These are phyloP conservation scores for Mortierella sp. DNA, from an alignment of 371 early-diverging fungal genomes.

Conservation along the genomic window DNA sequence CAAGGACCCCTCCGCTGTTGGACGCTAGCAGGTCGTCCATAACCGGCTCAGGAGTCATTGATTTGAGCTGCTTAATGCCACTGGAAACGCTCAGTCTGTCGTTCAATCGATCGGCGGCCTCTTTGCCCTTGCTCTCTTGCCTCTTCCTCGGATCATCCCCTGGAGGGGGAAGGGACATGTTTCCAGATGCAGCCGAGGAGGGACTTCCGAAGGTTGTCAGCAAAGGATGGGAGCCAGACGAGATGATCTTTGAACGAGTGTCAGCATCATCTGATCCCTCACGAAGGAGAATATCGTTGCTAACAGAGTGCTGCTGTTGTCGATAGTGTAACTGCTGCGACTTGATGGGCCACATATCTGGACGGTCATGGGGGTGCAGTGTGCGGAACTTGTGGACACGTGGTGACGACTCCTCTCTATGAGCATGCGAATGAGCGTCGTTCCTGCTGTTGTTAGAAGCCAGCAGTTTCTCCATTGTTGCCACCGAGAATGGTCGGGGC, in stretches of 20 bases:
- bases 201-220: conserved; percentile 12
- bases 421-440: not conserved
- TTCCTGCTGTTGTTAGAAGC: not conserved
- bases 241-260: conserved; percentile 1
- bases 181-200: not conserved
- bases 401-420: conserved; percentile 1
- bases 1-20: conserved; percentile 5
- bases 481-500: conserved; percentile 36
- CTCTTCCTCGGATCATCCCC: not conserved
- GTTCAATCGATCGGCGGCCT: conserved; percentile 5
- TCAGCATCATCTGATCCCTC: not conserved
- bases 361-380: not conserved
- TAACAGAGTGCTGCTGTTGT: conserved; percentile 1
- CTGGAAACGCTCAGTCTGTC: too few species aligned
- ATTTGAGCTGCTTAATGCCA: not conserved
- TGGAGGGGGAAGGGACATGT: too few species aligned
- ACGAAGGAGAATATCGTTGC: too few species aligned
- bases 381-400: not conserved
- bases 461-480: conserved; percentile 42
- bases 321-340: not conserved
- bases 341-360: too few species aligned
- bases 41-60: conserved; percentile 4
- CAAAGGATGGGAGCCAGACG: conserved; percentile 26
- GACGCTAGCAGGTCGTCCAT: not conserved
- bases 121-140: conserved; percentile 14